Conservation (phyloP, 2,329 filamentous ascomycete genomes). For the Annulohypoxylon truncatum region DNA sequence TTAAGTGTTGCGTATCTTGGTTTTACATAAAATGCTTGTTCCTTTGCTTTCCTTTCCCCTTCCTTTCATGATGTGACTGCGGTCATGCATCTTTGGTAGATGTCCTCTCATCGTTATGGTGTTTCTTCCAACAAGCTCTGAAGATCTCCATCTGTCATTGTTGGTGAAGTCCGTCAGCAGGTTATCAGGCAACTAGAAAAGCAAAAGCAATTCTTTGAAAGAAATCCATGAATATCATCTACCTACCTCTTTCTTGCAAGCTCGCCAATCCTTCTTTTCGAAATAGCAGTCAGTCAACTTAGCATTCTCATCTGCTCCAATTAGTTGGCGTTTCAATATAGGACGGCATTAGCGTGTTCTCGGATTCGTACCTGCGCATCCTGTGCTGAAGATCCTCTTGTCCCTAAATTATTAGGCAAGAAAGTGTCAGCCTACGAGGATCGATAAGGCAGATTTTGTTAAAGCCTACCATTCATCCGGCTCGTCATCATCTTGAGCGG, state of each 20-base stretch:
- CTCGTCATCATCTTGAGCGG: conserved; percentile 77
- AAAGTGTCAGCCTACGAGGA: conserved; percentile 20
- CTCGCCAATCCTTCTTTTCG: conserved; percentile 95
- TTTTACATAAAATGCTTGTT: conserved; percentile 11
- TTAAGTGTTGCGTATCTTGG: not conserved
- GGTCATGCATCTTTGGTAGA: conserved; percentile 72
- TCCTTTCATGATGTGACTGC: not conserved
- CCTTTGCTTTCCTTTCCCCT: not conserved
- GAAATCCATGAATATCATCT: not conserved
- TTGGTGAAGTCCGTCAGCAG: conserved; percentile 25
- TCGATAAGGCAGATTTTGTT: not conserved
- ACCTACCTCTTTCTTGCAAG: conserved; percentile 87
- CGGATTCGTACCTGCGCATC: conserved; percentile 78
- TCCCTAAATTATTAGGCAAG: conserved; percentile 71
- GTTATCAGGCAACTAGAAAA: conserved; percentile 1
- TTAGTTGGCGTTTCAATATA: conserved; percentile 6
- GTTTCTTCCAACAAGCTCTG: conserved; percentile 88
- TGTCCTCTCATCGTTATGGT: conserved; percentile 88
- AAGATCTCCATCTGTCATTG: conserved; percentile 85
- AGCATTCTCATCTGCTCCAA: conserved; percentile 80
- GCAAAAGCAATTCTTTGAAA: conserved; percentile 18
- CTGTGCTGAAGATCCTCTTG: conserved; percentile 96
- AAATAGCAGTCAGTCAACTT: conserved; percentile 96
- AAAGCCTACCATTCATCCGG: conserved; percentile 88
- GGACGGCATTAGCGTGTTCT: not conserved